Base-by-base conservation (phyloP, 2,329 filamentous ascomycete genomes). In the Lasiodiplodia sp. region DNA sequence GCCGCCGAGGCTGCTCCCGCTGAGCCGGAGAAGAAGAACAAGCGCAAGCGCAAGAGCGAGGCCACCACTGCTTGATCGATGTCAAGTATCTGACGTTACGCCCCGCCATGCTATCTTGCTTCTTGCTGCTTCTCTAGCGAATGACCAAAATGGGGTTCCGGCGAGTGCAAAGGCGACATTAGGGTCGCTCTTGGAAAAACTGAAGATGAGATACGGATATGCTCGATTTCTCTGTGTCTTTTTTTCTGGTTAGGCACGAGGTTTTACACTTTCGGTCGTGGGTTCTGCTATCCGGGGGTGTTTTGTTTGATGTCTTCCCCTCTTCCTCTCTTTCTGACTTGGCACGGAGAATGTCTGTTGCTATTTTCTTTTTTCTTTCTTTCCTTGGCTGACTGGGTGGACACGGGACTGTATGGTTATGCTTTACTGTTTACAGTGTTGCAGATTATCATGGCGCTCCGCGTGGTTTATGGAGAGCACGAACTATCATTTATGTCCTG, bases 1-100 rank as follows among this genome's bases (percentile, higher is more conserved):
- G 25, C 55, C 5, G 28, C 23, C n/a, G 40, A 49, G 21, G 51
- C 62, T 44, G 25, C 52, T 25, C 51, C 67, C n/a, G 49, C 67
- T 25, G 67, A 44, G 10, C 58, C 67, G 23, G 67, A 68, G 58
- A 68, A 68, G 58, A 68, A 68, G 67, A 63, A 47, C 60, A 63
- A 65, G 57, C 67, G 67, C 28, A 68, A 68, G 67, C 67, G 67
- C 28, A 68, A 68, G 67, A 68, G 58, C 58, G 67, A 68, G 16
- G 66, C 3, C 21, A 44, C 40, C 6, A 12, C 38, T 6, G 65
- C 65, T 58, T 67, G 18, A 67, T 34, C 10, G 53, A 31, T 56
- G 28, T 31, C 25, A 47, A 47, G 44, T 21, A 56, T 56, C 28
- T 37, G 23, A 56, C 53, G 28, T 37, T 28, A n/a, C 14, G 18